Evolutionary conservation across 805 yeast genomes (phyloP).

Genomic region (Metschnikowia picachoensis): DNA sequence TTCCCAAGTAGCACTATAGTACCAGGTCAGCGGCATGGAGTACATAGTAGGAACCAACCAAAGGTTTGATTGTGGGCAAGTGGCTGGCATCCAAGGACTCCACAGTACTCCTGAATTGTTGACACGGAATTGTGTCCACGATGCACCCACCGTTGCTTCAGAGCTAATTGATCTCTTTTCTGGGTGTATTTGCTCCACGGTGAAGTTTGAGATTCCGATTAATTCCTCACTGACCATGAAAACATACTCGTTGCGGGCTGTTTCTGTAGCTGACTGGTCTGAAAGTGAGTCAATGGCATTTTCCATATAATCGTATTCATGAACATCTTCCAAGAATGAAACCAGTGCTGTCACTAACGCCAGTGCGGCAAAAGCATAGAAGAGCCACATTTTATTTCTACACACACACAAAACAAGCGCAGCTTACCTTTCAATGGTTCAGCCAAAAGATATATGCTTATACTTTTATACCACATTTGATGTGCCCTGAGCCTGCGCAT

Average conservation of each 20-base stretch:
- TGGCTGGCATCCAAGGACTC: neutral
- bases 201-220: neutral
- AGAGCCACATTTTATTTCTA: too few species aligned
- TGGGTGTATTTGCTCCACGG: neutral
- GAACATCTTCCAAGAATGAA: too few species aligned
- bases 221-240: neutral
- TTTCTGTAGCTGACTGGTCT: neutral
- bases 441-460: too few species aligned
- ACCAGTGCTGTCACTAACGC: too few species aligned
- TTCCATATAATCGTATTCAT: neutral
- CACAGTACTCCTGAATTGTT: neutral
- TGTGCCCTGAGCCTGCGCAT: too few species aligned
- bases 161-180: too few species aligned
- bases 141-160: neutral
- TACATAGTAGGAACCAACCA: neutral
- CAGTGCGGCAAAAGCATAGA: too few species aligned
- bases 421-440: too few species aligned
- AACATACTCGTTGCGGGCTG: neutral
- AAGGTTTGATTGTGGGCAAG: neutral
- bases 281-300: neutral
- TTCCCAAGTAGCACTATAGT: constrained; percentile 3
- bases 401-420: too few species aligned
- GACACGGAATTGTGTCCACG: neutral
- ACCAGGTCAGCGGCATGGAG: neutral
- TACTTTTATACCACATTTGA: too few species aligned